These are phyloP conservation scores for Monosporozyma siamensis DNA, from an alignment of 805 yeast species.

Conservation along the genomic window DNA sequence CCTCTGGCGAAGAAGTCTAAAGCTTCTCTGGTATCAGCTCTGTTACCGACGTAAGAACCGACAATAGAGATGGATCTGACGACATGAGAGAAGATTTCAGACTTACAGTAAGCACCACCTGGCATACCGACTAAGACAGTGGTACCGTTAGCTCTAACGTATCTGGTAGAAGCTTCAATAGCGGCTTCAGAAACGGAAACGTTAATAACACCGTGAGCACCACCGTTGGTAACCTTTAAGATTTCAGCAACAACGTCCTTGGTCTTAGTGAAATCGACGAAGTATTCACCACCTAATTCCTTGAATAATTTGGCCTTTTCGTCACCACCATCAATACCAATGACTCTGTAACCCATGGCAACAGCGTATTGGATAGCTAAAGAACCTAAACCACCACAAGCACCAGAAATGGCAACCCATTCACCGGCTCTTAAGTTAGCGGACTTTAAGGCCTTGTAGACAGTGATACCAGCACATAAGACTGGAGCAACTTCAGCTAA, in stretches of 20 bases:
- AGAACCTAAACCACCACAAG: constrained; percentile 75
- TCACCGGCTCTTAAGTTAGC: constrained; percentile 53
- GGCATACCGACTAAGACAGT: constrained; percentile 56
- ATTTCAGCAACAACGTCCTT: constrained; percentile 43
- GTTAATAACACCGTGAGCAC: constrained; percentile 63
- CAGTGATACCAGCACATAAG: constrained; percentile 61
- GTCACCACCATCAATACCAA: constrained; percentile 68
- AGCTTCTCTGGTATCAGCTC: constrained; percentile 53
- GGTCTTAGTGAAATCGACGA: constrained; percentile 43
- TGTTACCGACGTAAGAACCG: constrained; percentile 45
- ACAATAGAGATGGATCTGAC: constrained; percentile 39
- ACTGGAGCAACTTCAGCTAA: constrained; percentile 51
- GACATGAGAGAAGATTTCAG: constrained; percentile 41
- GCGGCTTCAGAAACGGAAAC: constrained; percentile 50
- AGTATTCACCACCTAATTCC: constrained; percentile 54
- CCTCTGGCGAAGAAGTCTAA: constrained; percentile 67
- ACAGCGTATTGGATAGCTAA: constrained; percentile 67
- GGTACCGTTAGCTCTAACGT: constrained; percentile 51
- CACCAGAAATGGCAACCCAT: constrained; percentile 71
- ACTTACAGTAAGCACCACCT: constrained; percentile 39
- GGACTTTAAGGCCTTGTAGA: constrained; percentile 57
- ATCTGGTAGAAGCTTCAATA: constrained; percentile 40
- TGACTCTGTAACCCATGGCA: constrained; percentile 64
- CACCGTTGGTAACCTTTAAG: constrained; percentile 45
- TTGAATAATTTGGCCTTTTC: constrained; percentile 49